Evolutionary conservation across 139 green algal genomes (phyloP).

Genomic region (Spirogloea muscicola): DNA sequence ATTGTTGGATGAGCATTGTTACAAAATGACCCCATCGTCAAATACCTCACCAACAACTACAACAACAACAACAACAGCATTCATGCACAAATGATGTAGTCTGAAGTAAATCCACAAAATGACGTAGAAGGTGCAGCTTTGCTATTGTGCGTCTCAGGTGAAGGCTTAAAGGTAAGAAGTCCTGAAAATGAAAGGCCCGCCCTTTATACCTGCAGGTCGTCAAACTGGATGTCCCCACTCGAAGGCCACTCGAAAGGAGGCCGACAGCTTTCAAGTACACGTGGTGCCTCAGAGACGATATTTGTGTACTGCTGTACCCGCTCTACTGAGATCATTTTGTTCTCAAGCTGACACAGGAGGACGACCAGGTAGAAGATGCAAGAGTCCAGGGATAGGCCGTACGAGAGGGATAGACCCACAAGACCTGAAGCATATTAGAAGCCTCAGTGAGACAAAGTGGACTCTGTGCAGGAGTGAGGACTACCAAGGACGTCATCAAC

Average conservation of each 20-base stretch:
- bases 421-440: constrained; percentile 58
- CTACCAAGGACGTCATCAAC: not conserved
- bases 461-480: not conserved
- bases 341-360: constrained; percentile 79
- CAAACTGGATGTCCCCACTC: constrained; percentile 59
- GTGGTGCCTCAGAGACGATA: constrained; percentile 15
- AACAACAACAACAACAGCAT: not conserved
- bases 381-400: constrained; percentile 77
- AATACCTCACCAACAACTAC: not conserved
- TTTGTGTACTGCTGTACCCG: constrained; percentile 48
- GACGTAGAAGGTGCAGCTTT: not conserved
- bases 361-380: constrained; percentile 83
- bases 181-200: not conserved
- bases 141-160: not conserved
- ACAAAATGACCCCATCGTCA: not conserved
- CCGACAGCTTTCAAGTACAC: not conserved
- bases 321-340: constrained; percentile 61
- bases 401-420: constrained; percentile 82
- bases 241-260: constrained; percentile 56
- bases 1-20: too few relatives aligned
- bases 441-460: not conserved
- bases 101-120: not conserved
- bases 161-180: not conserved
- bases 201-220: constrained; percentile 62
- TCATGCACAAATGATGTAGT: not conserved